These are phyloP conservation scores for Coniferiporia sulphurascens DNA, from an alignment of 1,284 basidiomycete genomes.

Conservation along the genomic window DNA sequence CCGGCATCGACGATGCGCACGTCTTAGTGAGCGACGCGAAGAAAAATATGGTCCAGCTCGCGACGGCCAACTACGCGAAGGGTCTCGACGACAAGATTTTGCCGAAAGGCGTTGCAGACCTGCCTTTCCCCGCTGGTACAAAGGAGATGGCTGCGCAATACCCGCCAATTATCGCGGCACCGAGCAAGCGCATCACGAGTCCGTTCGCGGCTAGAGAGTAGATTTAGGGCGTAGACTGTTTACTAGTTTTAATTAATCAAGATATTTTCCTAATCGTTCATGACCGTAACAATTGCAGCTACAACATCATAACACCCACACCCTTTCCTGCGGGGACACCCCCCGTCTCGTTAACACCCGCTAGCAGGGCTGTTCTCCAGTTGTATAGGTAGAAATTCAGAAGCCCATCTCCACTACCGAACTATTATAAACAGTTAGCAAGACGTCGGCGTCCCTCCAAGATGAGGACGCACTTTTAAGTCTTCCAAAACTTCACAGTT, in stretches of 20 bases:
- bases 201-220: slow-evolving; percentile 76
- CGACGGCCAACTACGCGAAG: slow-evolving; percentile 61
- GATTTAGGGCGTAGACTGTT: slow-evolving; percentile 2
- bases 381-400: slow-evolving; percentile 93
- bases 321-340: slow-evolving; percentile 60
- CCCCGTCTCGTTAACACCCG: slow-evolving; percentile 55
- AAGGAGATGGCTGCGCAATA: slow-evolving; percentile 65
- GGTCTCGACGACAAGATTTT: slow-evolving; percentile 81
- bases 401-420: slow-evolving; percentile 86
- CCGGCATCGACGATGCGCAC: slow-evolving; percentile 72
- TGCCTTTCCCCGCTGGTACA: slow-evolving; percentile 93
- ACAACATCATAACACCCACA: slow-evolving; percentile 79
- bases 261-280: neutral
- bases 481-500: slow-evolving; percentile 81
- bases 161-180: slow-evolving; percentile 62
- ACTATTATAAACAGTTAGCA: slow-evolving; percentile 44
- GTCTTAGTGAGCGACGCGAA: slow-evolving; percentile 79
- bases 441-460: neutral
- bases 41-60: slow-evolving; percentile 68
- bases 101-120: slow-evolving; percentile 73
- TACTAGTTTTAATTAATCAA: neutral
- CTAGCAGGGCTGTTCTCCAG: slow-evolving; percentile 78
- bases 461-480: slow-evolving; percentile 59
- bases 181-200: slow-evolving; percentile 61
- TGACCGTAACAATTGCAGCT: slow-evolving; percentile 10